Evolutionary conservation across 2,329 filamentous ascomycete species (phyloP).

Genomic region (Scopulariopsis brevicaulis): DNA sequence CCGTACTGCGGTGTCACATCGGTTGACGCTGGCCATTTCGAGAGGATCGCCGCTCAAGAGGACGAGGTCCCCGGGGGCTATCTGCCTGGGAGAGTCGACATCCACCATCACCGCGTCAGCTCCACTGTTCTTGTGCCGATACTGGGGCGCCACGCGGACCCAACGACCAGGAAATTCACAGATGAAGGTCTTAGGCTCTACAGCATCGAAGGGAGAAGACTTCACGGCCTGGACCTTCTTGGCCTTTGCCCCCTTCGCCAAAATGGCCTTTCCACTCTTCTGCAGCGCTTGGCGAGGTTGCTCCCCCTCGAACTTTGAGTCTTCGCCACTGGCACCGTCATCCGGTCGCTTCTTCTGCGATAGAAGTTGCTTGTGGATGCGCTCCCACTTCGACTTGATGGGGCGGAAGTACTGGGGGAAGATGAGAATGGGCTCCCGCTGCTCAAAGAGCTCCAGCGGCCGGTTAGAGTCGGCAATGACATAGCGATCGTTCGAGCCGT

Average conservation of each 20-base stretch:
- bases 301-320: too few relatives aligned
- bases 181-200: background rate
- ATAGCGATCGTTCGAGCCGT: conserved; percentile 4
- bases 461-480: conserved; percentile 7
- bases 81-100: background rate
- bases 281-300: too few relatives aligned
- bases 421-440: background rate
- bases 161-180: background rate
- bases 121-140: background rate
- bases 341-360: background rate
- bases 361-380: background rate
- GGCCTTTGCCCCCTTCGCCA: background rate
- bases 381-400: background rate
- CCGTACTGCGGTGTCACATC: background rate
- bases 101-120: background rate
- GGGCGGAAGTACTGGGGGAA: background rate
- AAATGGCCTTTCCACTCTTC: background rate
- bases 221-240: background rate
- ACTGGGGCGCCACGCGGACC: background rate
- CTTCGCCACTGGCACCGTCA: background rate
- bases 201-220: background rate
- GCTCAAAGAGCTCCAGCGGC: conserved; percentile 6
- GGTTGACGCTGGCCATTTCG: background rate
- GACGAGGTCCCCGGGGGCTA: background rate
- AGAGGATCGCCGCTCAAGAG: background rate